These are phyloP conservation scores for Candida cerambycidarum DNA, from an alignment of 805 yeast genomes.

Conservation along the genomic window DNA sequence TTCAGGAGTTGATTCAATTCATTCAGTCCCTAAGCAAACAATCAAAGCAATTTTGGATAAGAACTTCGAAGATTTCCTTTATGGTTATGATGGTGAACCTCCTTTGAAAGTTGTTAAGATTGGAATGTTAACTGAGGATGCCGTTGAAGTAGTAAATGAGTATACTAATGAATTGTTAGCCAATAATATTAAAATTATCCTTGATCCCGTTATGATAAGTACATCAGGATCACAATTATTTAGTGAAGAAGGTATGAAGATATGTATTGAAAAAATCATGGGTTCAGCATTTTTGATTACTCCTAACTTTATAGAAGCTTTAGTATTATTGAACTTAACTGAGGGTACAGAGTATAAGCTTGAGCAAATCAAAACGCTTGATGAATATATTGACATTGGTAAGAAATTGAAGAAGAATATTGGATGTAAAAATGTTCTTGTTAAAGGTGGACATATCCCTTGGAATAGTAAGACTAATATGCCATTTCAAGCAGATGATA, in stretches of 20 bases:
- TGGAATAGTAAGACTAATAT: constrained; percentile 23
- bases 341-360: constrained; percentile 17
- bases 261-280: constrained; percentile 45
- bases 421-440: constrained; percentile 53
- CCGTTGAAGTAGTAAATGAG: constrained; percentile 47
- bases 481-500: constrained; percentile 15
- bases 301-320: constrained; percentile 75
- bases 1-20: constrained; percentile 42
- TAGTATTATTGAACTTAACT: constrained; percentile 32
- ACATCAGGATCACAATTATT: constrained; percentile 71
- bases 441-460: constrained; percentile 82
- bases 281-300: constrained; percentile 62
- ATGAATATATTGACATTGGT: constrained; percentile 28
- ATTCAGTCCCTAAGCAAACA: constrained; percentile 42
- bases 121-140: constrained; percentile 67
- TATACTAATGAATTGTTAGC: constrained; percentile 31
- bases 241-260: constrained; percentile 44
- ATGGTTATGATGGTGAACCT: constrained; percentile 22
- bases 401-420: constrained; percentile 23
- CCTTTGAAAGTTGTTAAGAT: constrained; percentile 68
- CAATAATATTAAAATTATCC: constrained; percentile 42
- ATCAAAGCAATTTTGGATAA: constrained; percentile 51
- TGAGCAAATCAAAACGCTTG: constrained; percentile 20
- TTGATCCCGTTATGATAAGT: constrained; percentile 85
- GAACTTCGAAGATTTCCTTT: constrained; percentile 57